Percentiles rank a stretch among this genome's conserved stretches.
phyloP scores from a whole-genome alignment of 2,329 filamentous ascomycete species.

The Fusarium equiseti region DNA sequence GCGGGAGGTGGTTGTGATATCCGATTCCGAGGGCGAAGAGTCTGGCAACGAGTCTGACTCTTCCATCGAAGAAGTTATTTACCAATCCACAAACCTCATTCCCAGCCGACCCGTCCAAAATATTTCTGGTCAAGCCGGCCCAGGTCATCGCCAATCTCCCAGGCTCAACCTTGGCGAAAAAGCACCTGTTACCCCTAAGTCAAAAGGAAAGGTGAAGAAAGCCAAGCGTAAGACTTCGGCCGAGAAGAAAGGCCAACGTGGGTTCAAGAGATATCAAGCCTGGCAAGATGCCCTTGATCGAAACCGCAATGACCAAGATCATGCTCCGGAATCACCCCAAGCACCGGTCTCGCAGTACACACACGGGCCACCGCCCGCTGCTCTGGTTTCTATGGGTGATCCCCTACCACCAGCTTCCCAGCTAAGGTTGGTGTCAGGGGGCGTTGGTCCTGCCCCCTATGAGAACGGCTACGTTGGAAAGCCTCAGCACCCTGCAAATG shows the following conservation, averaged over 20 bases:
- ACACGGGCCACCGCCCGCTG: slow-evolving; percentile 20
- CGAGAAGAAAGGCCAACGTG: slow-evolving; percentile 56
- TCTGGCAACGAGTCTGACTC: slow-evolving; percentile 55
- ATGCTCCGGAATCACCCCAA: slow-evolving; percentile 27
- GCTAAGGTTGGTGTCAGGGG: slow-evolving; percentile 34
- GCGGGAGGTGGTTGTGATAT: slow-evolving; percentile 74
- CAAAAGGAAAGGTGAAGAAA: slow-evolving; percentile 44
- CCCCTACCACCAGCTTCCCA: slow-evolving; percentile 37
- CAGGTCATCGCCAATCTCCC: slow-evolving; percentile 36
- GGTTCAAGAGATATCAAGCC: slow-evolving; percentile 62
- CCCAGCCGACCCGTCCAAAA: slow-evolving; percentile 25
- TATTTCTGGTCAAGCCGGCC: slow-evolving; percentile 26
- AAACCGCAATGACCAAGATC: slow-evolving; percentile 26
- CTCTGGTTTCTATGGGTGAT: slow-evolving; percentile 22
- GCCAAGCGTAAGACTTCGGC: slow-evolving; percentile 47
- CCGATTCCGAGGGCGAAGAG: slow-evolving; percentile 66
- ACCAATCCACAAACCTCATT: slow-evolving; percentile 16
- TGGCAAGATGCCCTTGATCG: slow-evolving; percentile 56
- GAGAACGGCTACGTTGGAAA: slow-evolving; percentile 49
- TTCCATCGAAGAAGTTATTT: slow-evolving; percentile 45
- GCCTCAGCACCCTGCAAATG: slow-evolving; percentile 32
- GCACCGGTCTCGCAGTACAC: slow-evolving; percentile 19
- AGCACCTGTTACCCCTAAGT: slow-evolving; percentile 33
- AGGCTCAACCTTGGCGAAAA: slow-evolving; percentile 24
- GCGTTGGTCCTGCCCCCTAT: slow-evolving; percentile 41